A percentile compares a stretch with the other conserved stretches of the same genome.
These are phyloP conservation scores for Rhodotorula paludigena DNA, from an alignment of 768 basidiomycete genomes.

Conservation along the genomic window DNA sequence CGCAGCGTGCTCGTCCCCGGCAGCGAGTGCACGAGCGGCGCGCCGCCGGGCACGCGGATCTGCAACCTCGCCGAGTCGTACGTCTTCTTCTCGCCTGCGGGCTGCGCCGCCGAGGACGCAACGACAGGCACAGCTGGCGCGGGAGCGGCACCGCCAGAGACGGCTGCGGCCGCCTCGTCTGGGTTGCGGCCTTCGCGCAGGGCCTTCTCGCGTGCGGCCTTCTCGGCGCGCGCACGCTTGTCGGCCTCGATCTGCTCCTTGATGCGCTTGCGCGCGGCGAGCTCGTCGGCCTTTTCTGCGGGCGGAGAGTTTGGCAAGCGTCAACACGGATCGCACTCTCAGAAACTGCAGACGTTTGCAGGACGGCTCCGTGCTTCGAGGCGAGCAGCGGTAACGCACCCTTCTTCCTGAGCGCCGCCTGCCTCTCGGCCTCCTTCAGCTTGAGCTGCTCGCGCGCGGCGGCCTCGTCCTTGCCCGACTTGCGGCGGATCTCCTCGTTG, in stretches of 20 bases:
- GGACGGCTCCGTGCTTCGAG: not conserved
- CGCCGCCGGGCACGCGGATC: slow-evolving; percentile 73
- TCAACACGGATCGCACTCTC: too few relatives aligned
- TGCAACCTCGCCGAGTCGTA: slow-evolving; percentile 88
- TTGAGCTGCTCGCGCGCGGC: slow-evolving; percentile 72
- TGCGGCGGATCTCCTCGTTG: slow-evolving; percentile 75
- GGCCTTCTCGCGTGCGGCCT: slow-evolving; percentile 83
- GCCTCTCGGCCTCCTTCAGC: slow-evolving; percentile 51
- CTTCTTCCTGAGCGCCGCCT: slow-evolving; percentile 69
- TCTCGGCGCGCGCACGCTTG: slow-evolving; percentile 81
- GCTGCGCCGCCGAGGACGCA: slow-evolving; percentile 45
- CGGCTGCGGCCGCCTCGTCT: slow-evolving; percentile 36
- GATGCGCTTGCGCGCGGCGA: slow-evolving; percentile 74
- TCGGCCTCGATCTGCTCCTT: slow-evolving; percentile 94
- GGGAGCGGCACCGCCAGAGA: slow-evolving; percentile 43
- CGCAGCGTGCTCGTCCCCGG: slow-evolving; percentile 43
- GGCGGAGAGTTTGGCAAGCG: not conserved
- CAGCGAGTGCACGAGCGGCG: slow-evolving; percentile 60
- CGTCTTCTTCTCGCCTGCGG: slow-evolving; percentile 55
- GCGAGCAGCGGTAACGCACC: slow-evolving; percentile 52
- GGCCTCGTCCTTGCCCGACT: slow-evolving; percentile 77
- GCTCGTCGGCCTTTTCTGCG: slow-evolving; percentile 83
- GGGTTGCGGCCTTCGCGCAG: slow-evolving; percentile 64
- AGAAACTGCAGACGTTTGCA: too few relatives aligned
- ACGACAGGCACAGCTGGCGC: slow-evolving; percentile 42